phyloP scores from a whole-genome alignment of 441 rosid genomes.

The Jatropha multifida region DNA sequence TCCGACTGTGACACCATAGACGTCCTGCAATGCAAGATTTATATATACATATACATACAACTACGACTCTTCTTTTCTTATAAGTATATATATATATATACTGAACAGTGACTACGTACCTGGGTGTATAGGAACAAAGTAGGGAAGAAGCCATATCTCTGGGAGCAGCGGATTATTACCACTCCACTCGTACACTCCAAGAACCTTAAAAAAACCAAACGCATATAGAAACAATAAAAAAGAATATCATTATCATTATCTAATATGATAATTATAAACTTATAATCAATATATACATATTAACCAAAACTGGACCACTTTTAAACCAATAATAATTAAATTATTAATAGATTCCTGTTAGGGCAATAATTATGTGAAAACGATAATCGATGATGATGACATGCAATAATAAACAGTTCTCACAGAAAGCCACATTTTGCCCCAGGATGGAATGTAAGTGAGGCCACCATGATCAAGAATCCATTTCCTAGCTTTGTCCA shows the following conservation, averaged over 20 bases:
- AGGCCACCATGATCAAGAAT: slow-evolving; percentile 81
- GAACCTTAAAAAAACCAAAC: slow-evolving; percentile 39
- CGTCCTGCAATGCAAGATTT: slow-evolving; percentile 46
- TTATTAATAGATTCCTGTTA: no score
- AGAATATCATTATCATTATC: no score
- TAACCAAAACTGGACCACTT: no score
- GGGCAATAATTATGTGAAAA: neutral
- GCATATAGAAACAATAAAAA: no score
- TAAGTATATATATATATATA: no score
- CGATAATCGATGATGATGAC: neutral
- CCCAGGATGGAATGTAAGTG: slow-evolving; percentile 86
- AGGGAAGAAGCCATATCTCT: slow-evolving; percentile 91
- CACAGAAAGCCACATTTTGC: slow-evolving; percentile 95
- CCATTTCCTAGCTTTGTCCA: slow-evolving; percentile 80
- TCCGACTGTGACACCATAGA: slow-evolving; percentile 91
- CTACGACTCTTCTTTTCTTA: no score
- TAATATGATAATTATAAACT: no score
- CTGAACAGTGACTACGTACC: slow-evolving; percentile 31
- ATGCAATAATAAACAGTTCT: slow-evolving; percentile 17
- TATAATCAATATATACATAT: no score
- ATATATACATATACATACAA: no score
- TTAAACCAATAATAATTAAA: no score
- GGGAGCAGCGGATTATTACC: slow-evolving; percentile 94
- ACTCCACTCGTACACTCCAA: slow-evolving; percentile 88
- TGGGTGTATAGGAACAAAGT: slow-evolving; percentile 72